Evolutionary conservation across 2,329 filamentous ascomycete species (phyloP).

Genomic region (Pseudogymnoascus sp.): DNA sequence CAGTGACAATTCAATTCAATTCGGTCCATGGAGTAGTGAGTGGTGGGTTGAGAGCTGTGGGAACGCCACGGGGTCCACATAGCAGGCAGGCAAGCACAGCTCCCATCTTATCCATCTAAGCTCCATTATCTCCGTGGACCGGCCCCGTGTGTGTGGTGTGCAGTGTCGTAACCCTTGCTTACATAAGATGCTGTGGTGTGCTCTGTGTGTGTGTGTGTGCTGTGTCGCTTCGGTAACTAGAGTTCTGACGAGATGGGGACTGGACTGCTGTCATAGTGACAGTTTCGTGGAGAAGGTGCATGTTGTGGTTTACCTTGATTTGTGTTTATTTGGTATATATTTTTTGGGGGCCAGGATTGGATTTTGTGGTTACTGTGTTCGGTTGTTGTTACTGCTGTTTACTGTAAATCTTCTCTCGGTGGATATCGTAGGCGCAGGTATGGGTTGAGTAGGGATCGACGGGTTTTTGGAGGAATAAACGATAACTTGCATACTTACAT

Average conservation of each 20-base stretch:
- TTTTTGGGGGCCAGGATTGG: background rate
- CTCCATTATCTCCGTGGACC: no score
- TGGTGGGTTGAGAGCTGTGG: background rate
- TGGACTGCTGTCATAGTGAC: background rate
- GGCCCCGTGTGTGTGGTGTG: background rate
- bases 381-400: no score
- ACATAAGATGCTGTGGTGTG: background rate
- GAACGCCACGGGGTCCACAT: background rate
- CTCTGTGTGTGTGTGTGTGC: background rate
- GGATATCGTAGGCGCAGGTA: background rate
- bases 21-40: background rate
- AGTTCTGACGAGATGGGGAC: background rate
- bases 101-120: no score
- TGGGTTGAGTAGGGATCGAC: slow-evolving; percentile 5
- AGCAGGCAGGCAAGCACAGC: no score
- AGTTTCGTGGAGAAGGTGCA: background rate
- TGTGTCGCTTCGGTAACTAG: slow-evolving; percentile 2
- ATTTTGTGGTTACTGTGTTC: no score
- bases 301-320: background rate
- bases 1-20: background rate
- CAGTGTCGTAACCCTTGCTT: background rate
- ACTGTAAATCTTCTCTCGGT: slow-evolving; percentile 4
- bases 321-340: background rate
- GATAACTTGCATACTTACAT: background rate
- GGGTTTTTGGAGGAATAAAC: background rate